phyloP scores from a whole-genome alignment of 2,329 filamentous ascomycete species.

The Apiospora malaysiana region DNA sequence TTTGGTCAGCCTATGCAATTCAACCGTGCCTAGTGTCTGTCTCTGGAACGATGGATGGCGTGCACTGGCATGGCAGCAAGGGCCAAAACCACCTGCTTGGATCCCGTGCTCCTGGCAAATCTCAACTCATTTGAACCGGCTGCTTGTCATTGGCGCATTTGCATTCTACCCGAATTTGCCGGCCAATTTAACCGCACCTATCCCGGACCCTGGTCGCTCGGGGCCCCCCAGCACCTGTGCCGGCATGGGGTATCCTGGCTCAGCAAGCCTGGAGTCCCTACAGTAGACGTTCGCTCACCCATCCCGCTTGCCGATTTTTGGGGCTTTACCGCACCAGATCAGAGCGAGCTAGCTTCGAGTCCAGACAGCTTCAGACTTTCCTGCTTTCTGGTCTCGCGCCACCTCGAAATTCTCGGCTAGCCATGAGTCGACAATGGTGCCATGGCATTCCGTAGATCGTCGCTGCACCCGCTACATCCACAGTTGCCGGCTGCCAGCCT shows the following conservation, averaged over 20 bases:
- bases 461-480: neutral
- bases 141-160: constrained; percentile 16
- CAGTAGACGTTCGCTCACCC: neutral
- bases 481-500: neutral
- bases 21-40: neutral
- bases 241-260: neutral
- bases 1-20: neutral
- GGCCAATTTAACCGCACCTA: constrained; percentile 18
- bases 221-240: neutral
- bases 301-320: neutral
- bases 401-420: neutral
- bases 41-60: neutral
- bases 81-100: neutral
- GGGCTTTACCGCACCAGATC: no score
- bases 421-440: constrained; percentile 16
- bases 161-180: constrained; percentile 20
- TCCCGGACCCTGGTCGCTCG: neutral
- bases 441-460: neutral
- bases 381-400: neutral
- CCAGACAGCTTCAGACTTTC: neutral
- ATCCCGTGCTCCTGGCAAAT: constrained; percentile 18
- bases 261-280: no score
- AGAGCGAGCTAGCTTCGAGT: no score
- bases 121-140: neutral
- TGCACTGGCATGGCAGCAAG: neutral